phyloP scores from a whole-genome alignment of 2,329 filamentous ascomycete genomes.

The Pseudopyrenochaeta lycopersici region DNA sequence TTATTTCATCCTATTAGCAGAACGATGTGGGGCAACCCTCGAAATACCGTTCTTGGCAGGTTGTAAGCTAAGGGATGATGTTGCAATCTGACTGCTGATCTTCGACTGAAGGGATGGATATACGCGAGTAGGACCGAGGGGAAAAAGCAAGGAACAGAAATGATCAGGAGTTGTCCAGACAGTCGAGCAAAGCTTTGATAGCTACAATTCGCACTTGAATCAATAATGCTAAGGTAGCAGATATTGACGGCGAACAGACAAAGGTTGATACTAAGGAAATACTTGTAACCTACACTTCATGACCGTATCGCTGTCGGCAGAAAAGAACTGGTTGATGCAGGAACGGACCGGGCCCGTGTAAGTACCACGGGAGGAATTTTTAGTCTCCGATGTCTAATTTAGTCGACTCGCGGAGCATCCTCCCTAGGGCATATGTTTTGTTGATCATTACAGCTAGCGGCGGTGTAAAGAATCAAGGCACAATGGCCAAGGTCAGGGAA shows the following conservation, averaged over 20 bases:
- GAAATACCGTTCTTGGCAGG: conserved; percentile 17
- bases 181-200: too few relatives aligned
- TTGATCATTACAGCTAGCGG: background rate
- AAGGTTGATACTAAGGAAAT: too few relatives aligned
- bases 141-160: background rate
- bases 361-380: background rate
- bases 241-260: too few relatives aligned
- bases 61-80: conserved; percentile 12
- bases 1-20: conserved; percentile 3
- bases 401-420: background rate
- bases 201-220: too few relatives aligned
- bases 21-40: conserved; percentile 2
- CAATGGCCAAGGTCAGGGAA: too few relatives aligned
- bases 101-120: conserved; percentile 1
- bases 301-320: too few relatives aligned
- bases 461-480: background rate
- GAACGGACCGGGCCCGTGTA: background rate
- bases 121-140: background rate
- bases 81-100: conserved; percentile 18
- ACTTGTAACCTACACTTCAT: too few relatives aligned
- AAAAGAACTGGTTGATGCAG: background rate
- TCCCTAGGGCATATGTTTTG: background rate
- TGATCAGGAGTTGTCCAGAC: background rate
- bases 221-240: too few relatives aligned
- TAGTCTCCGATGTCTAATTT: background rate